Conservation (phyloP, 2,329 filamentous ascomycete genomes). For the Colletotrichum sp. region DNA sequence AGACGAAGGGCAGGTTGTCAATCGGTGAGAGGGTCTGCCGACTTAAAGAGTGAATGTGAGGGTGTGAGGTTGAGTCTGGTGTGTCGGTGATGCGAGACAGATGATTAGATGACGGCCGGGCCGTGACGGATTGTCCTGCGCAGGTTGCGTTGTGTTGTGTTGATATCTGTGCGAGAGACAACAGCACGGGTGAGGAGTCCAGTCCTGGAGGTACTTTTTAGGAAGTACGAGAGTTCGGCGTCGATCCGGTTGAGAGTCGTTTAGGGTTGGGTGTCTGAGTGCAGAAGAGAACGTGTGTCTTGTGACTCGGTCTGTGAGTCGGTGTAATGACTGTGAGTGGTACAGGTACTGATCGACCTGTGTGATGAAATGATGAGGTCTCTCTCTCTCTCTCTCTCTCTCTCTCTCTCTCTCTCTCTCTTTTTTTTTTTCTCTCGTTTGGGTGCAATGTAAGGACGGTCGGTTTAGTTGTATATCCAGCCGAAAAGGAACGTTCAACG, state of each 20-base stretch:
- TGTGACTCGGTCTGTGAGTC: background rate
- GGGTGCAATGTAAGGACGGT: background rate
- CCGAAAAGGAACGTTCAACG: constrained; percentile 20
- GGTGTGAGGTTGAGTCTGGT: background rate
- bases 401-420: background rate
- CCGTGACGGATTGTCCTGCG: constrained; percentile 1
- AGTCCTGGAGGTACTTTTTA: constrained; percentile 10
- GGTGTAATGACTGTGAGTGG: constrained; percentile 19
- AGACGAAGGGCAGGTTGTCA: background rate
- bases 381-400: background rate
- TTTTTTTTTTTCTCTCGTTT: background rate
- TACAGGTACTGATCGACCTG: background rate
- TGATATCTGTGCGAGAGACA: background rate
- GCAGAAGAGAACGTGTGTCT: background rate
- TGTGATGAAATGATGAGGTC: background rate
- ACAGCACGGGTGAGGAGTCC: constrained; percentile 20
- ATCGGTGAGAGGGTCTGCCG: background rate
- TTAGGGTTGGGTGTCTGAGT: background rate
- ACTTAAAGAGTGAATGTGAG: background rate
- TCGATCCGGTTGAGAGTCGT: background rate
- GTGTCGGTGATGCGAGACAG: background rate
- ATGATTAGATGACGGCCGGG: constrained; percentile 2
- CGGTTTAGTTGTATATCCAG: constrained; percentile 7
- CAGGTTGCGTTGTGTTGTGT: background rate
- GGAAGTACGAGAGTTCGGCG: background rate